Base-by-base conservation (phyloP, 805 yeast species). In the Candida sithepensis region DNA sequence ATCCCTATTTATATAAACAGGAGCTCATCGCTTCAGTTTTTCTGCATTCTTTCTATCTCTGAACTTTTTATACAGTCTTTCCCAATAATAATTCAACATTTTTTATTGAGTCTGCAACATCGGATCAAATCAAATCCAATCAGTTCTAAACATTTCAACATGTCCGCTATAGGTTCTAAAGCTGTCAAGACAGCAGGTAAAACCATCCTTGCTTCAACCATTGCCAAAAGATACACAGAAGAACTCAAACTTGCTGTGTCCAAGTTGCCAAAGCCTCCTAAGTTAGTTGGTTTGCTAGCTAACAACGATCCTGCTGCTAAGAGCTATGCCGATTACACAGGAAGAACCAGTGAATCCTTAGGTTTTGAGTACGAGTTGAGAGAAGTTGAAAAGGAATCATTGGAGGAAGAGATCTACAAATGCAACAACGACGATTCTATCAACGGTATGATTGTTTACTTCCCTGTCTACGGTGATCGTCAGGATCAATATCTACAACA, bases 401-500 rank as follows among this genome's bases (percentile, higher is more conserved):
- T 94, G 51, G 99, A 94, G 65, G 90, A 84, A 56, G 83, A 81
- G 28, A 81, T 94, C 50, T 78, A 90, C 41, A 81, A 78, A 38
- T 97, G 98, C 49, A 94, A 94, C 65, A 72, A 73, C 24, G 92
- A 91, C 60, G 79, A 77, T 46, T 56, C 64, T 0, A 88, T 92
- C 36, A 84, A 90, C 63, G 99, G 98, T 21, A 94, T 94, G 55
- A 90, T 94, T 87, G 92, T 94, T 14, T 94, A 94, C 66, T 94
- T 92, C 78, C 99, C 99, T 0, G 98, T 94, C 2, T 94, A 88
- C 68, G 97, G 96, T 3, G 88, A 88, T 63, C 80, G 88, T 49
- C 98, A 94, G 69, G 99, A 94, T 67, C 96, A 88, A 68, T 94
- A 94, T 66, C 69, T 94, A 48, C 98, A 94, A 70, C 98, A 94